Evolutionary conservation across 257 asterid genomes (phyloP), one percentile per base, ranked within the genome.

Genomic region (Salvia hispanica): DNA sequence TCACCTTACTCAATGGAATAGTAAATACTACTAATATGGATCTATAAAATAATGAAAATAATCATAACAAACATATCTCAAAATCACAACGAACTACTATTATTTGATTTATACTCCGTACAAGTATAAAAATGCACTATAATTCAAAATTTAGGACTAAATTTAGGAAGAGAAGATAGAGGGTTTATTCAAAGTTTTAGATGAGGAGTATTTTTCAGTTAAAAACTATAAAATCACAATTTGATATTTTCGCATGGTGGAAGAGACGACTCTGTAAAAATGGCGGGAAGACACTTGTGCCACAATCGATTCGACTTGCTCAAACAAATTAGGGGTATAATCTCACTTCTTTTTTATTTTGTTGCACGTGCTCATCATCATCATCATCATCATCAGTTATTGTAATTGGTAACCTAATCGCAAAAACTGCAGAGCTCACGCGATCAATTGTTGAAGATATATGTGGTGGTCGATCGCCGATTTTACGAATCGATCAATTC

Each of bases 391-490:
- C 0, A 50, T 70, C 69, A 11, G 58, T 56, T 7, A 5, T 44
- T 59, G 40, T 12, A 21, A 25, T 10, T 13, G 42, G 6, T 50
- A 76, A 62, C 13, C 55, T 34, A 50, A 46, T 31, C 42, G 11
- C 58, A 10, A 69, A 46, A 46, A 50, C 63, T 66, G 82, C 82
- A 92, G 98, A 83, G 64, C 45, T 88, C 42, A 86, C 95, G 66
- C 80, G 84, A 58, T 92, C 90, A 11, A 76, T 90, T 58, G 69
- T 90, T 53, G 78, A 76, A 57, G 88, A 85, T 81, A 73, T 92
- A 51, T 74, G 83, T 58, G 66, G 69, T 47, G 83, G 88, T 54
- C 80, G 82, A 43, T 77, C 71, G 31, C 97, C 96, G 40, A 54
- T 70, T 44, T 52, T 89, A 46, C 66, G 33, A 70, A 83, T 92